Evolutionary conservation across 768 basidiomycete genomes (phyloP), one percentile per base, ranked within the genome.

Genomic region (Kwoniella botswanensis): DNA sequence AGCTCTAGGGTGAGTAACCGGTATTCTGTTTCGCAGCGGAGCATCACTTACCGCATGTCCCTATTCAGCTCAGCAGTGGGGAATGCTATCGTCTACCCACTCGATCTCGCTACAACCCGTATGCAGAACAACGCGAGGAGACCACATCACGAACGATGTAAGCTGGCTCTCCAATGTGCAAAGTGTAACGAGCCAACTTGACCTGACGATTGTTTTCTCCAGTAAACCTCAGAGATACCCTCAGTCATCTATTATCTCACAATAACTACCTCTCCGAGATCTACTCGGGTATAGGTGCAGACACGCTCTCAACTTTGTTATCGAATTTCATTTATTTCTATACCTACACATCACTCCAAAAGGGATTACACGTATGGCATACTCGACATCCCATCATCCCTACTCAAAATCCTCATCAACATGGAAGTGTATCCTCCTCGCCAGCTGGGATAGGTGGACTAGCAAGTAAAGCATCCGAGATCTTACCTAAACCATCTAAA

Each of bases 241-340:
- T 80, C 18, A 65, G 63, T n/a, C 73, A 68, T 12, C 54, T 80
- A 58, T 50, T 75, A 24, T 18, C 57, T 3, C 74, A 71, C 1
- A 56, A 65, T 29, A 70, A 74, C 9, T 59, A 70, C 22, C 18
- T 61, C 10, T 26, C 59, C 10, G 50, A 67, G 1, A 66, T 81
- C n/a, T 81, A 78, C 62, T 50, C 71, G 21, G 78, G 79, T 22
- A 59, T 79, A 13, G 17, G 57, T 46, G 76, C 79, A 35, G 77
- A 79, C 41, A 76, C 79, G 4, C 35, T 81, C 61, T 77, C 76
- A 3, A 81, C 79, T 2, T 22, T 81, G 5, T 44, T 79, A 29
- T 77, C 76, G 10, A 73, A 55, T 54, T 81, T 79, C 63, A 68
- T 81, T n/a, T 81, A 81, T 63, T 81, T 77, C 53, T 70, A 73